These are phyloP conservation scores for Cornus florida DNA, from an alignment of 148 eudicot genomes.

Conservation along the genomic window DNA sequence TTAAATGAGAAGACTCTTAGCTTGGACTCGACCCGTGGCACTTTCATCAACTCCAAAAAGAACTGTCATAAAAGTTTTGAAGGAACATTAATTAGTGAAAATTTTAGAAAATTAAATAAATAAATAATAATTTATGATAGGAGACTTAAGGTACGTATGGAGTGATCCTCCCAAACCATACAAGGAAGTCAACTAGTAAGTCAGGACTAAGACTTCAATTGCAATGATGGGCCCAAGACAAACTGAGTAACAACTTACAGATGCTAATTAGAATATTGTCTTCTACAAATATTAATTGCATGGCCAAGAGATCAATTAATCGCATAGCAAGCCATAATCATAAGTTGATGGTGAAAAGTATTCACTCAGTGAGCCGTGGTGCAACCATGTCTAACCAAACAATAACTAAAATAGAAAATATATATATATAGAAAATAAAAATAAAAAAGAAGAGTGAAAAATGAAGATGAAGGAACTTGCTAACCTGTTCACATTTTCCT, in stretches of 20 bases:
- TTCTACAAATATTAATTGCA: not conserved
- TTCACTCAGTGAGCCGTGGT: not conserved
- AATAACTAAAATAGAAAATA: not conserved
- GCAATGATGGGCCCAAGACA: not conserved
- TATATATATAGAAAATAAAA: not conserved
- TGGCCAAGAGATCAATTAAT: not conserved
- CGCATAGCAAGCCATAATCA: not conserved
- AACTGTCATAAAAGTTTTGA: slow-evolving; percentile 34
- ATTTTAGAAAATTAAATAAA: not conserved
- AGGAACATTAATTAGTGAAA: not conserved
- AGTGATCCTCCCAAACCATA: not conserved
- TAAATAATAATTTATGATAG: too few relatives aligned
- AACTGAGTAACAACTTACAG: not conserved
- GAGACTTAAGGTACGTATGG: not conserved
- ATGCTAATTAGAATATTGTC: not conserved
- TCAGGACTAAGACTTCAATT: not conserved
- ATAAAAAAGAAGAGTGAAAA: not conserved
- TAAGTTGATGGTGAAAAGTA: not conserved
- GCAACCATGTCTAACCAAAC: not conserved
- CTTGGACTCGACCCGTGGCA: slow-evolving; percentile 52
- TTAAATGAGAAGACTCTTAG: slow-evolving; percentile 51
- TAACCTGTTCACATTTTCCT: slow-evolving; percentile 68
- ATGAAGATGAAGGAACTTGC: slow-evolving; percentile 11
- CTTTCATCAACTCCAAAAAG: slow-evolving; percentile 64
- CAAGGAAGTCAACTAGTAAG: not conserved